Evolutionary conservation across 257 asterid genomes (phyloP), one percentile per base, ranked within the genome.

Genomic region (Solanum corneliomulleri): DNA sequence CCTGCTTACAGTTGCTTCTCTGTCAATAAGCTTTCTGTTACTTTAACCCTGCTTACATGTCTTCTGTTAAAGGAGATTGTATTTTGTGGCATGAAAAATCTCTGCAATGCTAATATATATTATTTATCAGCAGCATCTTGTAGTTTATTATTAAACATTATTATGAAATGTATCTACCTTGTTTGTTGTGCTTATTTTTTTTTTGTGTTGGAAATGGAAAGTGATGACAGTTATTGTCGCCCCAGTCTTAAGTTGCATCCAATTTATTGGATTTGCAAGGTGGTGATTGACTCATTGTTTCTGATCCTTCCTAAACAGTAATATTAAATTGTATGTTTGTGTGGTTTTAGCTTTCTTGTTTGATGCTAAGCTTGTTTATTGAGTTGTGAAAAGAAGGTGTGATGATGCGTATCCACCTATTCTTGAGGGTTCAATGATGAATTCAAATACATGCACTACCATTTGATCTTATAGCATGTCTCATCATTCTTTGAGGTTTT

Each of bases 341-440:
- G 77, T 80, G 12, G 16, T 31, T 27, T 47, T 80, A 9, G 21
- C 42, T 44, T 72, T 14, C 11, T 25, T 37, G 20, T 33, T 64
- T 33, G 10, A 39, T 64, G 27, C 11, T 69, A 27, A 68, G 6
- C 56, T 41, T 68, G 41, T 66, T 27, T 42, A 16, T 4, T 0
- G 41, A 15, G 77, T 18, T 45, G 10, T 20, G 87, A 18, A 0
- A 8, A 45, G 49, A 39, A 85, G 83, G 23, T 33, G 87, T 31
- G 94, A 92, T 89, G 94, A 94, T 91, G 52, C n/a, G 25, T 87
- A 88, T 83, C 96, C 95, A 92, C 77, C 88, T 89, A 47, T 83
- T 92, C 96, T 94, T 93, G 74, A 85, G 33, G 84, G 47, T 89
- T 92, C 88, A 90, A 91, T 93, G 95, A 95, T 95, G 95, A 94